phyloP scores from a whole-genome alignment of 1,139 yeast species.

The Candida gigantensis region DNA sequence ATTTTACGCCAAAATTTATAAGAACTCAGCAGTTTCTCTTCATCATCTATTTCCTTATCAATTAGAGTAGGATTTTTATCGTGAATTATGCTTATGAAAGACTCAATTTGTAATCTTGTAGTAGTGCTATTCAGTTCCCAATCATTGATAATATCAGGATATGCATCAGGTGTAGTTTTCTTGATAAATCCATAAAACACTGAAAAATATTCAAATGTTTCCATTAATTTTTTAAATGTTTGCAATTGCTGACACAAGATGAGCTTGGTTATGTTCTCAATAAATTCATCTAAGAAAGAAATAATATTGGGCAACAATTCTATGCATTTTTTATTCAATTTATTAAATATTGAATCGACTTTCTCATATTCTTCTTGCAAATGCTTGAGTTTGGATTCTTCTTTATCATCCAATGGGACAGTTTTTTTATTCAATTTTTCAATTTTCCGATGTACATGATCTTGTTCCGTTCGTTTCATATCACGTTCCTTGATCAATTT shows the following conservation, averaged over 20 bases:
- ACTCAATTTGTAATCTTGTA: conserved; percentile 37
- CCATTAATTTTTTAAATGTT: conserved; percentile 29
- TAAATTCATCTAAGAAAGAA: conserved; percentile 51
- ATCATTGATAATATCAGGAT: conserved; percentile 26
- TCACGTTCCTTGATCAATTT: conserved; percentile 47
- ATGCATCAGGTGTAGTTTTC: conserved; percentile 15
- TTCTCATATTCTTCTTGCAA: conserved; percentile 32
- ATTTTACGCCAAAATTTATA: conserved; percentile 32
- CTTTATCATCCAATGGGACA: conserved; percentile 40
- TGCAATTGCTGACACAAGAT: conserved; percentile 34
- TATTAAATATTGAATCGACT: conserved; percentile 31
- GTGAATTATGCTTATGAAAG: conserved; percentile 31
- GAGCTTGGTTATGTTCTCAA: conserved; percentile 42
- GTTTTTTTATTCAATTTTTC: conserved; percentile 45
- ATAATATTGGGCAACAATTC: conserved; percentile 49
- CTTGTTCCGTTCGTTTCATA: conserved; percentile 44
- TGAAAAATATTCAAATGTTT: conserved; percentile 32
- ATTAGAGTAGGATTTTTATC: conserved; percentile 34
- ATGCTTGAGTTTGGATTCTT: conserved; percentile 30
- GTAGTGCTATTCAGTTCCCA: conserved; percentile 40
- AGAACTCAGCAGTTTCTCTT: conserved; percentile 26
- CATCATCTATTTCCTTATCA: conserved; percentile 32
- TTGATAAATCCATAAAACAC: conserved; percentile 39
- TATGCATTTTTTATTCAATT: conserved; percentile 41
- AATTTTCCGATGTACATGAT: conserved; percentile 38